These are phyloP conservation scores for Neofusicoccum sp. DNA, from an alignment of 2,329 filamentous ascomycete genomes.

Conservation along the genomic window DNA sequence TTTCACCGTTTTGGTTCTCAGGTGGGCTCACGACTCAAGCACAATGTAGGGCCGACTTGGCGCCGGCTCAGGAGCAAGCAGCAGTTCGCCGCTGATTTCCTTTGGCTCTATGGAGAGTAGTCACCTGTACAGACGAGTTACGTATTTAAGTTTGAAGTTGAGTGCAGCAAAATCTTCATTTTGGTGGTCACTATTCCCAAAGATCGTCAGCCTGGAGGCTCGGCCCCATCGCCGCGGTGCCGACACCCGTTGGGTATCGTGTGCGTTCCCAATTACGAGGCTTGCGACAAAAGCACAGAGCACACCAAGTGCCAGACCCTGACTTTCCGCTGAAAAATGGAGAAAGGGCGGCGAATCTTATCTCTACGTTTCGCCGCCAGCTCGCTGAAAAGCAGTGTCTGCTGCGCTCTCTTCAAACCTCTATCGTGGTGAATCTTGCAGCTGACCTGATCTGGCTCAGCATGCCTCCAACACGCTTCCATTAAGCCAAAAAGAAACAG, in stretches of 20 bases:
- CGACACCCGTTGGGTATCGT: too few species aligned
- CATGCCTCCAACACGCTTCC: neutral
- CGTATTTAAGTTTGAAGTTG: too few species aligned
- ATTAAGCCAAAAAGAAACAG: neutral
- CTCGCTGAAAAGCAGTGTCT: neutral
- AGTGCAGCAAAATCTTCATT: neutral
- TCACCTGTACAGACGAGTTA: neutral
- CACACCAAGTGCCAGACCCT: neutral
- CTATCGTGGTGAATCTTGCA: neutral
- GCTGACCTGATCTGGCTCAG: neutral
- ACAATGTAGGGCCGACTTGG: neutral
- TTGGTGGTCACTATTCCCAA: neutral
- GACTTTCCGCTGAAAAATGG: neutral
- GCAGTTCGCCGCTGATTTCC: neutral
- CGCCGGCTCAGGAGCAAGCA: neutral
- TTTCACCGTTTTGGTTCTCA: neutral
- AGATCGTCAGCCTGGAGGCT: neutral
- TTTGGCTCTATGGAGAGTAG: neutral
- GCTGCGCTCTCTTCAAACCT: neutral
- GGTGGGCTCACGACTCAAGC: neutral
- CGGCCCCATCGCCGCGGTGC: too few species aligned
- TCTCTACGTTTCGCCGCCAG: neutral
- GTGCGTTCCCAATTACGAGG: too few species aligned
- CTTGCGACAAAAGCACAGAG: neutral
- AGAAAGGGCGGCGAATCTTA: neutral